A percentile compares a stretch with the other conserved stretches of the same genome.
Evolutionary conservation across 805 yeast species (phyloP).

Genomic region (Trichomonascus vanleenenianus): DNA sequence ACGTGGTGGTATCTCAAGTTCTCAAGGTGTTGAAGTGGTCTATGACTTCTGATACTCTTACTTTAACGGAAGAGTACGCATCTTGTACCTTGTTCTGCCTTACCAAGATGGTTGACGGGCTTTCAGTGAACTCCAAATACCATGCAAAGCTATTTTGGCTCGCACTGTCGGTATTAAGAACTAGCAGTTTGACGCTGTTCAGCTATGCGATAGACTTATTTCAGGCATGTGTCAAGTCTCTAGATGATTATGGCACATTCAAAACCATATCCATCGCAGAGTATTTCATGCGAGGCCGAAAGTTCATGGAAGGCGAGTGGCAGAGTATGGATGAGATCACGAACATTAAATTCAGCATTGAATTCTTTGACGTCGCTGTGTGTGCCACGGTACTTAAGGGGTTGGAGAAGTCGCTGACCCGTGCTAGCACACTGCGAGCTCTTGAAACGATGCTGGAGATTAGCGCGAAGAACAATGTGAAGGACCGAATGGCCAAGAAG

Average conservation of each 20-base stretch:
- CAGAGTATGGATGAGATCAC: slow-evolving; percentile 8
- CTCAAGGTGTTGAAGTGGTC: slow-evolving; percentile 14
- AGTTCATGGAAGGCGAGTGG: slow-evolving; percentile 14
- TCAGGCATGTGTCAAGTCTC: slow-evolving; percentile 13
- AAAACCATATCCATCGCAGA: slow-evolving; percentile 11
- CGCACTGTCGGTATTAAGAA: slow-evolving; percentile 15
- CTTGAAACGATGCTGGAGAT: slow-evolving; percentile 21
- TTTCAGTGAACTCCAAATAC: slow-evolving; percentile 38
- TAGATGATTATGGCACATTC: slow-evolving; percentile 21
- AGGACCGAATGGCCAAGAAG: slow-evolving; percentile 5
- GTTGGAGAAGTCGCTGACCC: slow-evolving; percentile 17
- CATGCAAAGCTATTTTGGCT: slow-evolving; percentile 46
- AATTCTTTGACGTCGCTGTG: slow-evolving; percentile 19
- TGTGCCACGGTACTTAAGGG: slow-evolving; percentile 20
- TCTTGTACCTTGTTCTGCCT: slow-evolving; percentile 39
- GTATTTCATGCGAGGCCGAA: slow-evolving; percentile 8
- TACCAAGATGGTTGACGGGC: slow-evolving; percentile 42
- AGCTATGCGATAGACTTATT: slow-evolving; percentile 16
- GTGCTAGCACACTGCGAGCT: slow-evolving; percentile 16
- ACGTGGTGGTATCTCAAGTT: slow-evolving; percentile 38
- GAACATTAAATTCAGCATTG: slow-evolving; percentile 14
- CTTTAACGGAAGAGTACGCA: slow-evolving; percentile 29
- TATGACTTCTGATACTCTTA: slow-evolving; percentile 18
- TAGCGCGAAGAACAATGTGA: slow-evolving; percentile 16
- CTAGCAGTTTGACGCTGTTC: slow-evolving; percentile 14